Evolutionary conservation across 192 early-diverging fungal genomes (phyloP), one percentile per base, ranked within the genome.

Genomic region (Coemansia sp.): DNA sequence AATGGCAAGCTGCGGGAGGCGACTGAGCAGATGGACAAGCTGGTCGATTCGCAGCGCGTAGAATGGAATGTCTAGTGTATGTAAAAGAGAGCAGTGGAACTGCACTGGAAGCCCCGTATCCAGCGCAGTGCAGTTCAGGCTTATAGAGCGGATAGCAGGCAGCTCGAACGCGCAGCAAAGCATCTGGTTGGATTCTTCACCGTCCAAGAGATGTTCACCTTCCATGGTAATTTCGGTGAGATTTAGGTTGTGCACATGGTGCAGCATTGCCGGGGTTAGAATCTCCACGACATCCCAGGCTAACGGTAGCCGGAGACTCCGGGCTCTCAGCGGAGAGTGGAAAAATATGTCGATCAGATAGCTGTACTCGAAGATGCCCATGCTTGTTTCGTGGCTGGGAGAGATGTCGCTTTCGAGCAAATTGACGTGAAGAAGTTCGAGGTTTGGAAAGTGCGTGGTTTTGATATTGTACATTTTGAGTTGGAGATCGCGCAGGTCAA

Each of bases 201-300:
- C 19, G 20, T 62, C 61, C 50, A 62, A 40, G 15, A 54, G 8
- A 42, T 62, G 61, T 28, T 62, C 61, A 23, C 44, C 44, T 20
- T 62, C 61, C 50, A 62, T 23, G 25, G 34, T 53, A 25, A 62
- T 53, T n/a, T 52, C 50, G 17, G 15, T n/a, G 14, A 62, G 50
- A 19, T 37, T 6, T 50, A 62, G 25, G 4, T 40, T 23, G n/a
- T 27, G 48, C 3, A 54, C 45, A 2, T 29, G 6, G 15, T 23
- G n/a, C 17, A 62, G 37, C 30, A 54, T 50, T 14, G 17, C 14
- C 13, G 61, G 47, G 23, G 36, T 41, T 10, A 62, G 61, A 11
- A 62, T 7, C 61, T 62, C 61, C 19, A 62, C 61, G 4, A 50
- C 45, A 34, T 62, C 38, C 61, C 61, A 62, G 36, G 61, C 50